These are phyloP conservation scores for Podospora comata DNA, from an alignment of 495 filamentous ascomycete genomes.

Conservation along the genomic window DNA sequence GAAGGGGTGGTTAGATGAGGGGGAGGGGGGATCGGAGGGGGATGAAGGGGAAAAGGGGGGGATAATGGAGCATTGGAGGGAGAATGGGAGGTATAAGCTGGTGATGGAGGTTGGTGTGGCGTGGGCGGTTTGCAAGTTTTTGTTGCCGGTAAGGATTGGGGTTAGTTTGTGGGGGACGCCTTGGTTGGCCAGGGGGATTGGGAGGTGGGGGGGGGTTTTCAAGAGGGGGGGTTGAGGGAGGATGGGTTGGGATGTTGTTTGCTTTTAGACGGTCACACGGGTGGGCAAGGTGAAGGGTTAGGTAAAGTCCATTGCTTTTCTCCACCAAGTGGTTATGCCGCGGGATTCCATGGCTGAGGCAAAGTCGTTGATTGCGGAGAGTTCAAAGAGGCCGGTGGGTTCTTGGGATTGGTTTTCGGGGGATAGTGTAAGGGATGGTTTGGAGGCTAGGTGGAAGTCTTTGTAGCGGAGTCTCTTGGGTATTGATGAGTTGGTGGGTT, in stretches of 20 bases:
- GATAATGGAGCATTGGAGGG: slow-evolving; percentile 39
- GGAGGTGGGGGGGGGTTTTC: slow-evolving; percentile 8
- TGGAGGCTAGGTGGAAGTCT: slow-evolving; percentile 31
- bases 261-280: too few relatives aligned
- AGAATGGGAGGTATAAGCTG: slow-evolving; percentile 49
- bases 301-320: slow-evolving; percentile 29
- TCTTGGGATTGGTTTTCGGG: slow-evolving; percentile 11
- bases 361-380: slow-evolving; percentile 29
- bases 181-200: slow-evolving; percentile 77
- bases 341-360: slow-evolving; percentile 30
- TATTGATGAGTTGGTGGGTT: not conserved
- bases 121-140: slow-evolving; percentile 80
- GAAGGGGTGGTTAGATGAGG: slow-evolving; percentile 45
- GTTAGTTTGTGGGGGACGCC: slow-evolving; percentile 85
- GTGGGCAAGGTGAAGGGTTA: not conserved
- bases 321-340: slow-evolving; percentile 30
- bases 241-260: not conserved
- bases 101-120: slow-evolving; percentile 75
- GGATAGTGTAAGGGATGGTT: slow-evolving; percentile 23
- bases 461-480: slow-evolving; percentile 33
- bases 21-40: slow-evolving; percentile 19
- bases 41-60: slow-evolving; percentile 34
- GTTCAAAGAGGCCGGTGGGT: slow-evolving; percentile 26
- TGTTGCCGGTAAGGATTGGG: slow-evolving; percentile 71
- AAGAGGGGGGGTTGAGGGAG: not conserved